phyloP scores from a whole-genome alignment of 768 basidiomycete genomes.

The Calvatia gigantea region DNA sequence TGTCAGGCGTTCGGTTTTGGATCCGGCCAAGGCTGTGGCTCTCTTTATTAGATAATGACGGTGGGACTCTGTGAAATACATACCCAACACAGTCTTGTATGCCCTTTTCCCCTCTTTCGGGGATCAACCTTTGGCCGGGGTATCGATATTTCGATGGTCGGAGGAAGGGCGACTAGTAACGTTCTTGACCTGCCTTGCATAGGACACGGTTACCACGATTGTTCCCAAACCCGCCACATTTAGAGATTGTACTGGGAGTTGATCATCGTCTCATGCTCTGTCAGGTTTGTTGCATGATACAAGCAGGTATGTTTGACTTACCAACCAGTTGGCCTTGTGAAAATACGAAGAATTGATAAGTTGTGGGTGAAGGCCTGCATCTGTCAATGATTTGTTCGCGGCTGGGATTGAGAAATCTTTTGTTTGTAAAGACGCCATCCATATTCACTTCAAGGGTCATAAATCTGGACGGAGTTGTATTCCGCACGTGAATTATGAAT shows the following conservation, averaged over 20 bases:
- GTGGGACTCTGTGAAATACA: too few species aligned
- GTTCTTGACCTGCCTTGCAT: too few species aligned
- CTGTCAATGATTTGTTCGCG: neutral
- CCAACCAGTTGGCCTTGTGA: neutral
- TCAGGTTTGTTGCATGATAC: neutral
- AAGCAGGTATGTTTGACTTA: neutral
- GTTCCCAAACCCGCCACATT: neutral
- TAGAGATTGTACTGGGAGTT: neutral
- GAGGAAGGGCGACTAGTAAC: neutral
- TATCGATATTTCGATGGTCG: neutral
- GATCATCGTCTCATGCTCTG: neutral
- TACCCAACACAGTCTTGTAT: neutral
- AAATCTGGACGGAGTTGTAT: neutral
- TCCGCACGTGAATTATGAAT: neutral
- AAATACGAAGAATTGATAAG: neutral
- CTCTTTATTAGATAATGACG: neutral
- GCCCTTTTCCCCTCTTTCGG: conserved; percentile 2
- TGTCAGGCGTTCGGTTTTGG: too few species aligned
- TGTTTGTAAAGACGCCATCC: neutral
- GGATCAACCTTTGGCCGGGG: neutral
- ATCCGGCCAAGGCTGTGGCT: neutral
- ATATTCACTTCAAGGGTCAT: neutral
- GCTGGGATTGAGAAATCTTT: neutral
- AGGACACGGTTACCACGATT: neutral
- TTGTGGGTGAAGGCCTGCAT: neutral